Conservation (phyloP, 163 green algal species). For the Scenedesmus sp. region DNA sequence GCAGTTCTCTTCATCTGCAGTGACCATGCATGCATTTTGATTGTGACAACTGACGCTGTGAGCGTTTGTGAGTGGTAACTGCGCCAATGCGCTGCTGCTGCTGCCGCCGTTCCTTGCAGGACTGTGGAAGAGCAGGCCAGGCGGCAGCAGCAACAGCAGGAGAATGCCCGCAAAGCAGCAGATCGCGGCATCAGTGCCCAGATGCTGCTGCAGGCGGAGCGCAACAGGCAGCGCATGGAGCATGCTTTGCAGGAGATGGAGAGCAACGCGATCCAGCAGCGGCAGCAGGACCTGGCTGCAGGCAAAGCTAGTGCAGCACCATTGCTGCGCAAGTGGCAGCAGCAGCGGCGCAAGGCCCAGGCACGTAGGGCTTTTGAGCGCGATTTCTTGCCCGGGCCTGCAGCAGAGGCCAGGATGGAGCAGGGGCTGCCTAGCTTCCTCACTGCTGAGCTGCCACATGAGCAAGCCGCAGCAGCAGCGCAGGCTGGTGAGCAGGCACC, state of each 20-base stretch:
- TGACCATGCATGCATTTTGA: background rate
- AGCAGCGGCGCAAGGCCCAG: conserved; percentile 38
- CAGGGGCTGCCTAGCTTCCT: conserved; percentile 39
- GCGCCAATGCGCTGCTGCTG: background rate
- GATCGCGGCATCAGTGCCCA: conserved; percentile 32
- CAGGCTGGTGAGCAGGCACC: background rate
- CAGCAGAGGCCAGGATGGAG: background rate
- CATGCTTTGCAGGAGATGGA: conserved; percentile 43
- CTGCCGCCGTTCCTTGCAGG: background rate
- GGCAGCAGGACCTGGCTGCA: conserved; percentile 27
- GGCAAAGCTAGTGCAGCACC: conserved; percentile 34
- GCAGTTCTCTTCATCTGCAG: no score
- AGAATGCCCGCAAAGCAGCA: conserved; percentile 17
- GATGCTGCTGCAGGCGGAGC: conserved; percentile 37
- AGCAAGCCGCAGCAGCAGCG: background rate
- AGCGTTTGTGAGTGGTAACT: no score
- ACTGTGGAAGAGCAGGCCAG: background rate
- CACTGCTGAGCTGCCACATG: background rate
- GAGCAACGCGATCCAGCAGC: conserved; percentile 28
- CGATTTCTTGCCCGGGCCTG: conserved; percentile 42
- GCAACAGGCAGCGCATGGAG: conserved; percentile 49
- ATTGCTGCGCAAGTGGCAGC: conserved; percentile 49
- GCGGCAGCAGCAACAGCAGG: conserved; percentile 5
- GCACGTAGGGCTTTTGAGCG: conserved; percentile 37
- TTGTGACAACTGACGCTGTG: background rate